Evolutionary conservation across 192 early-diverging fungal genomes (phyloP).

Genomic region (Oehlia diaphana): DNA sequence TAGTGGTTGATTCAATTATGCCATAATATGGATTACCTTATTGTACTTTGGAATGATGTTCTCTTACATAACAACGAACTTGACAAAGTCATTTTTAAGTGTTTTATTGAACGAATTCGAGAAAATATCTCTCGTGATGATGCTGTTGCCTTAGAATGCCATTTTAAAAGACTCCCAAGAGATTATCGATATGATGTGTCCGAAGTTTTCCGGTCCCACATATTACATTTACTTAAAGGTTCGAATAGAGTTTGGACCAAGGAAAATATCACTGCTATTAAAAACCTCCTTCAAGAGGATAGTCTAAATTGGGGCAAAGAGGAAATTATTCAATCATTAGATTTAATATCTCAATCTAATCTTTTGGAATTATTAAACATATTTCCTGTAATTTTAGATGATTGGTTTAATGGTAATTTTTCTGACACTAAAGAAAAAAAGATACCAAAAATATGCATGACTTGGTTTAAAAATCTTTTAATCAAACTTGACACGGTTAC

Average conservation of each 20-base stretch:
- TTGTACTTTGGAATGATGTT: background rate
- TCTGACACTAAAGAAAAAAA: background rate
- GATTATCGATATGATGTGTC: too few relatives aligned
- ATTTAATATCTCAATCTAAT: background rate
- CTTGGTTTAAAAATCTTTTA: background rate
- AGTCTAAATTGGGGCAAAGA: too few relatives aligned
- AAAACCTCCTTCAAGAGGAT: too few relatives aligned
- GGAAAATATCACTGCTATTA: too few relatives aligned
- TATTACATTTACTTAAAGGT: too few relatives aligned
- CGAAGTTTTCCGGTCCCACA: too few relatives aligned
- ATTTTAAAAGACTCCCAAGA: too few relatives aligned
- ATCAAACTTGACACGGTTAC: background rate
- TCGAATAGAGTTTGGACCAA: too few relatives aligned
- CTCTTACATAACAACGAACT: background rate
- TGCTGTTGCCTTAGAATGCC: background rate
- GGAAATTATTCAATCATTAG: background rate
- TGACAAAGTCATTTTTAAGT: background rate
- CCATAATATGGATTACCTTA: background rate
- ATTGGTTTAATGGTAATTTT: background rate
- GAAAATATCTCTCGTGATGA: background rate
- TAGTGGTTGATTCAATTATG: constrained; percentile 14
- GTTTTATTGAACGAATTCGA: background rate
- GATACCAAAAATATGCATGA: background rate
- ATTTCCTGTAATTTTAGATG: background rate
- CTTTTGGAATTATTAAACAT: background rate